A percentile compares a stretch with the other conserved stretches of the same genome.
phyloP scores from a whole-genome alignment of 202 grass and related monocot genomes.

The Alloteropsis angusta region DNA sequence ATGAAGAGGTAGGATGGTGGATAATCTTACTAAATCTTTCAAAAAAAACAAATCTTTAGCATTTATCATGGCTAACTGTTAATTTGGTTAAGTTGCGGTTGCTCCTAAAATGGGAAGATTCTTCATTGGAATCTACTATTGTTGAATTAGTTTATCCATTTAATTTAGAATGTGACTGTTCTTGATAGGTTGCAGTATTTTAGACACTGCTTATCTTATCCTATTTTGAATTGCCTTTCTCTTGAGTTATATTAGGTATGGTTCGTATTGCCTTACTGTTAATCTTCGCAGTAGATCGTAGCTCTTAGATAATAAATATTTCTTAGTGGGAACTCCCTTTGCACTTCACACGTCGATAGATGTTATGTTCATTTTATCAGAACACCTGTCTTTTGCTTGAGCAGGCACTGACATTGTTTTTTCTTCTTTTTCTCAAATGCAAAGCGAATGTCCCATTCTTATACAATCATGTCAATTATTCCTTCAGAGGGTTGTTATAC shows the following conservation, averaged over 20 bases:
- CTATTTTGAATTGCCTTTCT: background rate
- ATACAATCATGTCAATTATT: background rate
- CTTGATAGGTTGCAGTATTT: background rate
- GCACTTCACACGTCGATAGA: background rate
- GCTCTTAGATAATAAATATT: background rate
- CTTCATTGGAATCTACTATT: background rate
- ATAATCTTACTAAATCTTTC: background rate
- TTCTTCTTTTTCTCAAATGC: background rate
- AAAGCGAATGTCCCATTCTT: background rate
- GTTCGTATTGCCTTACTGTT: no score
- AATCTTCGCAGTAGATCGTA: background rate
- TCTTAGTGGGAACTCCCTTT: background rate
- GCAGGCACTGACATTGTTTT: background rate
- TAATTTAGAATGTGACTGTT: background rate
- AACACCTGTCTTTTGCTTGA: constrained; percentile 14
- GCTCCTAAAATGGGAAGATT: background rate
- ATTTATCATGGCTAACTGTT: background rate
- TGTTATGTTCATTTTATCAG: background rate
- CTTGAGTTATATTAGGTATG: background rate
- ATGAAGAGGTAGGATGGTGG: constrained; percentile 69
- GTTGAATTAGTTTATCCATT: background rate
- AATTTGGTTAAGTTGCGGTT: background rate
- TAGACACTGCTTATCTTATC: background rate
- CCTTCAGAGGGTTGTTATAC: background rate
- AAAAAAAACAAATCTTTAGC: no score